A percentile compares a stretch with the other conserved stretches of the same genome.
Evolutionary conservation across 2,329 filamentous ascomycete species (phyloP).

Genomic region (Fusarium penzigii): DNA sequence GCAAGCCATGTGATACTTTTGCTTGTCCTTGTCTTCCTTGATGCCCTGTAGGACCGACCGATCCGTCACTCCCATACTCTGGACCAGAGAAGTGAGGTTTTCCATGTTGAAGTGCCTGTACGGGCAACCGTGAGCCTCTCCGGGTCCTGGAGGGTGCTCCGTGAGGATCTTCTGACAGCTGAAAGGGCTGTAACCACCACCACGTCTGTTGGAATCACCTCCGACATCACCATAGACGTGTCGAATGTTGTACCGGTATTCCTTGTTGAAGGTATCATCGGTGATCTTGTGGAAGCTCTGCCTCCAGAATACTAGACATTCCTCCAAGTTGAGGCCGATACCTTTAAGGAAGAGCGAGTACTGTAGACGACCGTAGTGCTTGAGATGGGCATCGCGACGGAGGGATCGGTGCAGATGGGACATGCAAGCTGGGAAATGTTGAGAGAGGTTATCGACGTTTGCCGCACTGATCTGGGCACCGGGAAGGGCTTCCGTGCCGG

Average conservation of each 20-base stretch:
- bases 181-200: slow-evolving; percentile 85
- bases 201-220: slow-evolving; percentile 83
- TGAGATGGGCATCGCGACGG: slow-evolving; percentile 85
- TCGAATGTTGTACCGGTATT: slow-evolving; percentile 96
- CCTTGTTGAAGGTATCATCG: slow-evolving; percentile 95
- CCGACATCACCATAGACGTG: slow-evolving; percentile 95
- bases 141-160: slow-evolving; percentile 81
- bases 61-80: slow-evolving; percentile 78
- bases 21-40: slow-evolving; percentile 83
- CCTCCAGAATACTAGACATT: slow-evolving; percentile 91
- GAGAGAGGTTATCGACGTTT: slow-evolving; percentile 76
- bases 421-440: slow-evolving; percentile 93
- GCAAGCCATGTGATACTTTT: slow-evolving; percentile 92
- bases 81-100: slow-evolving; percentile 76
- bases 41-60: slow-evolving; percentile 76
- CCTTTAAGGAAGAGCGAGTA: slow-evolving; percentile 97
- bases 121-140: slow-evolving; percentile 93
- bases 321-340: slow-evolving; percentile 87
- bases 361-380: slow-evolving; percentile 90
- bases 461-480: slow-evolving; percentile 76
- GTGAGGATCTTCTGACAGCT: slow-evolving; percentile 95
- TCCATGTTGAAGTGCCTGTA: slow-evolving; percentile 91
- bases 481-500: slow-evolving; percentile 62
- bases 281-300: slow-evolving; percentile 81
- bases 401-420: slow-evolving; percentile 83